phyloP scores from a whole-genome alignment of 257 asterid species.

The Jacaranda mimosifolia region DNA sequence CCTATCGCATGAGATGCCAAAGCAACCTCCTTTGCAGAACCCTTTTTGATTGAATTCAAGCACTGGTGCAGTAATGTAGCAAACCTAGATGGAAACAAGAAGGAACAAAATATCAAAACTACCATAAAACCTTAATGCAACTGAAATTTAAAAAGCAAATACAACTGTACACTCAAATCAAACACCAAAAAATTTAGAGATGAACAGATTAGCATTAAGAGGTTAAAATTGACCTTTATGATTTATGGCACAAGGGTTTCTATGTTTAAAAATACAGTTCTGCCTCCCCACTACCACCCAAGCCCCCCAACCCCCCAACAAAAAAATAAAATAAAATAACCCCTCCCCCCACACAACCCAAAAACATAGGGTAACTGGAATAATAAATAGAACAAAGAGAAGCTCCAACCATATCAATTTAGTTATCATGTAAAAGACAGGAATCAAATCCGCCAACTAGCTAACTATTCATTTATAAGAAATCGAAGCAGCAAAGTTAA shows the following conservation, averaged over 20 bases:
- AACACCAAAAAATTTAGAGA: background rate
- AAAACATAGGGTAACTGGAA: background rate
- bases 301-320: background rate
- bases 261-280: background rate
- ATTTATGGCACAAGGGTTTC: background rate
- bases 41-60: constrained; percentile 81
- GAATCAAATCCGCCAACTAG: background rate
- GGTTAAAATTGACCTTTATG: background rate
- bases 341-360: background rate
- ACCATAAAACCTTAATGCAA: background rate
- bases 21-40: constrained; percentile 87
- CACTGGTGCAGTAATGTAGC: constrained; percentile 88
- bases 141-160: background rate
- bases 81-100: constrained; percentile 58
- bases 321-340: background rate
- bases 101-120: background rate
- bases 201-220: background rate
- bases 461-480: background rate
- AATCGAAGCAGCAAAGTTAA: constrained; percentile 11
- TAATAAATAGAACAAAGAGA: background rate
- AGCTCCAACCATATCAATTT: background rate
- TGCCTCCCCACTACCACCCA: background rate
- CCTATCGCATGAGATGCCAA: constrained; percentile 93
- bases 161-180: background rate
- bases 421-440: background rate